Evolutionary conservation across 2,329 filamentous ascomycete species (phyloP), one percentile per base, ranked within the genome.

Genomic region (Sclerotinia borealis): DNA sequence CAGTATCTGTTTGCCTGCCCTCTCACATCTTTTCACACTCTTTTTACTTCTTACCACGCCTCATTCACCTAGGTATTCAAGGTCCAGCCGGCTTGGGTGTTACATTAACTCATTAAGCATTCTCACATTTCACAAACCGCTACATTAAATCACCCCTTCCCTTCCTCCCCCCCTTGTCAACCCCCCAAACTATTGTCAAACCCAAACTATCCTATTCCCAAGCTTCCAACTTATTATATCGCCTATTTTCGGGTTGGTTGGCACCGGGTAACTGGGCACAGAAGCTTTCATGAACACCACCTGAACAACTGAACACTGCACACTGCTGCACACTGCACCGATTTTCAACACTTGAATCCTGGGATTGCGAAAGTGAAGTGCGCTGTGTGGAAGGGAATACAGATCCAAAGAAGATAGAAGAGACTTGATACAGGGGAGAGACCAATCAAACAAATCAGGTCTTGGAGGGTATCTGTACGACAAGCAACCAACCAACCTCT

Each of bases 211-310:
- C n/a, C n/a, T n/a, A 6, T 31, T 37, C 27, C 37, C 25, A 43
- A 55, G n/a, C 52, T 55, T 43, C 29, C 15, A 25, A 22, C 36
- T 17, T 13, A 56, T 43, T 45, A 56, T 48, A 56, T 62, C 59
- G 49, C 50, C 41, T 62, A 39, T 56, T 56, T 25, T 62, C 29
- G 50, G 59, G 59, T 43, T 39, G 29, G 36, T 56, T 48, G 59
- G 19, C 59, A 62, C 50, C 59, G 59, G 59, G 50, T 56, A 47
- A 56, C 50, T 56, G 59, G 49, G 17, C 59, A 51, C 34, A 34
- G 34, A 56, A 25, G 54, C 54, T 56, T 43, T 56, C 54, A 19
- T 34, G 52, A 45, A 45, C 39, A 56, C n/a, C n/a, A n/a, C n/a
- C n/a, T n/a, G n/a, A 25, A 25, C 43, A 47, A 47, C 43, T 22